Percentiles rank a stretch among this genome's conserved stretches.
Evolutionary conservation across 139 green algal species (phyloP).

Genomic region (Micractinium conductrix): DNA sequence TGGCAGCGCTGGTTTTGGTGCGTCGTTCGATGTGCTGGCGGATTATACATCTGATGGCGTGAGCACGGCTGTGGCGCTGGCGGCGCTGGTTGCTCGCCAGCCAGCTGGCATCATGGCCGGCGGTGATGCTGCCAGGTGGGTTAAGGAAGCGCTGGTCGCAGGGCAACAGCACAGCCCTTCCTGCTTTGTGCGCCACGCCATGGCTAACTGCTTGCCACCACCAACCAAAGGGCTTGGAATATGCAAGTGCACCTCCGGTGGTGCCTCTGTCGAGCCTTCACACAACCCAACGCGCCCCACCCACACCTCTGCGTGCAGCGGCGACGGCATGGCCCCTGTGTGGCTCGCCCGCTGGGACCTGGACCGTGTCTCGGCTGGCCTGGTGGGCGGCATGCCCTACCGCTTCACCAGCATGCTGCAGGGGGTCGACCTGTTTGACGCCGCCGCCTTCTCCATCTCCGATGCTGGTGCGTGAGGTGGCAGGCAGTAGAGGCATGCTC

Average conservation of each 20-base stretch:
- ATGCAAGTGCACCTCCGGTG: no score
- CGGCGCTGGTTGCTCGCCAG: background rate
- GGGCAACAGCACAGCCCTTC: no score
- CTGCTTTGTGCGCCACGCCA: no score
- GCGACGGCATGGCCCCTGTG: slow-evolving; percentile 25
- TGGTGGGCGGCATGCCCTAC: slow-evolving; percentile 33
- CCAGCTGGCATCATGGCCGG: slow-evolving; percentile 15
- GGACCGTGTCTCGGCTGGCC: background rate
- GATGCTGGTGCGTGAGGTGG: no score
- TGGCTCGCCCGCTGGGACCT: slow-evolving; percentile 46
- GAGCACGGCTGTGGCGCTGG: background rate
- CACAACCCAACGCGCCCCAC: no score
- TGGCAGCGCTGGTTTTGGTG: no score
- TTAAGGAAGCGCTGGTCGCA: no score
- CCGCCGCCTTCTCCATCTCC: slow-evolving; percentile 52
- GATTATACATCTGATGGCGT: no score
- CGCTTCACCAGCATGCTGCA: slow-evolving; percentile 50
- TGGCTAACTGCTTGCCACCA: no score
- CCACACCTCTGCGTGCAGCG: background rate
- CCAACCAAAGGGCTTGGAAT: background rate
- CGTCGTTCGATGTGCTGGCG: no score
- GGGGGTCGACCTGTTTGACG: slow-evolving; percentile 69
- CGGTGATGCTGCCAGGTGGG: slow-evolving; percentile 3
- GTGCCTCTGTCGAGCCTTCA: no score
- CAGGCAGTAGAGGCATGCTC: no score